Base-by-base conservation (phyloP, 164 flowering plant genomes). In the Liriodendron chinense region DNA sequence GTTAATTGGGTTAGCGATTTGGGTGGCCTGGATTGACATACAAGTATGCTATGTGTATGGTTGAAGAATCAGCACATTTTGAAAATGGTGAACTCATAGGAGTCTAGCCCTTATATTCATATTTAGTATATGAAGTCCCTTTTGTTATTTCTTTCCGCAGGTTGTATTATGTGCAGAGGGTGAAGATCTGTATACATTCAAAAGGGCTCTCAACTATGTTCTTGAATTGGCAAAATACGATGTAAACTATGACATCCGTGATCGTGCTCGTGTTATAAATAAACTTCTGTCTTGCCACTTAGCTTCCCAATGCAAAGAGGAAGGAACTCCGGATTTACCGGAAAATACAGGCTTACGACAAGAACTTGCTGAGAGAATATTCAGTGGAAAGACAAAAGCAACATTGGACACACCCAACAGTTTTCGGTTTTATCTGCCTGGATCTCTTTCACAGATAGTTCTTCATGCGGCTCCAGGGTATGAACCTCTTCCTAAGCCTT, bases 401-500 rank as follows among this genome's bases (percentile, higher is more conserved):
- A 56, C 75, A 9, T 77, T 80, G 16, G 23, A 82, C 61, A 80
- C 80, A 65, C 77, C 89, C 16, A 77, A 73, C 10, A 84, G 81
- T 76, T 65, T 75, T 63, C 87, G 94, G 18, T 83, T 90, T 80
- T 96, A 92, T 85, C 95, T 96, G 77, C 99, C 99, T 72, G 99
- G 99, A 23, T 93, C 99, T 85, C 97, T 96, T 83, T 96, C 99
- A 26, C 98, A 91, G 82, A 85, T 96, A 75, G 99, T 94, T 78
- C 87, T 93, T 75, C 99, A 96, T 89, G 93, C 97, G 70, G 98
- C 98, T 81, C 99, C 99, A 21, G 97, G 98, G 23, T 96, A 96
- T 81, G 96, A 90, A 78, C 92, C 98, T 83, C 97, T 96, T 34
- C 99, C 99, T 73, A 92, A 90, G 80, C 97, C 99, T 63, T 83